Evolutionary conservation across 208 protist species (phyloP).

Genomic region (Ichthyophonus hoferi): DNA sequence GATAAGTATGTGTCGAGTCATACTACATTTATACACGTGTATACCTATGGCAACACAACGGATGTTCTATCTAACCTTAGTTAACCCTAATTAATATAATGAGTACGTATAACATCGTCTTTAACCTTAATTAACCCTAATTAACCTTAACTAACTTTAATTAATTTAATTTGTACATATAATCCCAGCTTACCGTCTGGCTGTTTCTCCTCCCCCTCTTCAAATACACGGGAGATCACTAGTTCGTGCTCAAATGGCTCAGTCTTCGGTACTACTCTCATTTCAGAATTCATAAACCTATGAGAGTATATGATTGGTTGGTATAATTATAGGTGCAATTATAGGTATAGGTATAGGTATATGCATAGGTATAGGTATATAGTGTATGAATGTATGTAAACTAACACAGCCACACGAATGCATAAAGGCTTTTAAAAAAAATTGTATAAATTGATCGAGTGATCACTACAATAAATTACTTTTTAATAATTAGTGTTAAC

Average conservation of each 20-base stretch:
- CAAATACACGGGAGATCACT: neutral
- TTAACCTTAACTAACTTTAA: too few relatives aligned
- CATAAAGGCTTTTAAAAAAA: neutral
- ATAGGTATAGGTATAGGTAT: neutral
- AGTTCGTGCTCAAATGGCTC: neutral
- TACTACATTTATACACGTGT: too few relatives aligned
- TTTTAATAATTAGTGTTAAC: too few relatives aligned
- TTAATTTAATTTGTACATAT: too few relatives aligned
- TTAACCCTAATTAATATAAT: too few relatives aligned
- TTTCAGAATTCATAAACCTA: neutral
- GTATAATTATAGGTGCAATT: neutral
- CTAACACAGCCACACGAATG: too few relatives aligned
- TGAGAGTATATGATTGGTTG: neutral
- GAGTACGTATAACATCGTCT: too few relatives aligned
- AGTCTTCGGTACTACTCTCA: neutral
- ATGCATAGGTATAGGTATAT: neutral
- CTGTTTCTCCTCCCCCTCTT: neutral
- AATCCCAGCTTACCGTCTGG: neutral
- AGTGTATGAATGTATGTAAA: neutral
- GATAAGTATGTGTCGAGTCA: too few relatives aligned
- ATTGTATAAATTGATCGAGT: neutral
- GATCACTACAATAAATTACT: too few relatives aligned
- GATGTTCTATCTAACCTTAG: too few relatives aligned
- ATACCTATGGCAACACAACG: too few relatives aligned
- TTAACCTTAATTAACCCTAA: too few relatives aligned